These are phyloP conservation scores for Paraphoma chrysanthemicola DNA, from an alignment of 2,329 filamentous ascomycete genomes.

Conservation along the genomic window DNA sequence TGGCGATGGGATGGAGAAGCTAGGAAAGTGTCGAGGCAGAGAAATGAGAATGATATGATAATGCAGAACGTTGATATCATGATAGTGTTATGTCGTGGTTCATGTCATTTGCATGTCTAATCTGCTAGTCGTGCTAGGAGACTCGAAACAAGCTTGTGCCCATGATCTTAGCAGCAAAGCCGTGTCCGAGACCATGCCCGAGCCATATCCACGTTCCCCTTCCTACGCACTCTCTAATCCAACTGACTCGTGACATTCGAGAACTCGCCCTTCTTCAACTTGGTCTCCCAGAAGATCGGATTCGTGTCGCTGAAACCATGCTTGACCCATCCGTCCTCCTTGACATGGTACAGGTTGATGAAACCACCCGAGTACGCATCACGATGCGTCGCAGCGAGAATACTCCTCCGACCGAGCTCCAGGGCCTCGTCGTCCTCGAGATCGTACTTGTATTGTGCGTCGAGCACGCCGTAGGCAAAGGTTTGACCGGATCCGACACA, in stretches of 20 bases:
- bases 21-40: no score
- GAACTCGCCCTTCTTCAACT: slow-evolving; percentile 98
- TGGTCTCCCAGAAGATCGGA: slow-evolving; percentile 99
- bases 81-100: no score
- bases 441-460: slow-evolving; percentile 93
- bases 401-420: slow-evolving; percentile 88
- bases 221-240: slow-evolving; percentile 50
- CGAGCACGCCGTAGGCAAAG: slow-evolving; percentile 96
- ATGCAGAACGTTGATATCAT: no score
- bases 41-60: no score
- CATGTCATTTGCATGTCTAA: not conserved
- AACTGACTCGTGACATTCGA: slow-evolving; percentile 87
- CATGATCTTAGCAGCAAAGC: no score
- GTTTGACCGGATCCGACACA: slow-evolving; percentile 98
- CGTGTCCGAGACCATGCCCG: not conserved
- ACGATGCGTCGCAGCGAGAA: slow-evolving; percentile 93
- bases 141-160: no score
- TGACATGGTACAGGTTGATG: slow-evolving; percentile 99
- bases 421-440: slow-evolving; percentile 86
- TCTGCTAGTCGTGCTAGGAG: no score
- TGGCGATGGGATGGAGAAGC: not conserved
- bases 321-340: slow-evolving; percentile 98
- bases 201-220: not conserved
- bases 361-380: slow-evolving; percentile 98
- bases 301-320: slow-evolving; percentile 98